phyloP scores from a whole-genome alignment of 78 protist genomes.

The Dictyostelium capitatum region DNA sequence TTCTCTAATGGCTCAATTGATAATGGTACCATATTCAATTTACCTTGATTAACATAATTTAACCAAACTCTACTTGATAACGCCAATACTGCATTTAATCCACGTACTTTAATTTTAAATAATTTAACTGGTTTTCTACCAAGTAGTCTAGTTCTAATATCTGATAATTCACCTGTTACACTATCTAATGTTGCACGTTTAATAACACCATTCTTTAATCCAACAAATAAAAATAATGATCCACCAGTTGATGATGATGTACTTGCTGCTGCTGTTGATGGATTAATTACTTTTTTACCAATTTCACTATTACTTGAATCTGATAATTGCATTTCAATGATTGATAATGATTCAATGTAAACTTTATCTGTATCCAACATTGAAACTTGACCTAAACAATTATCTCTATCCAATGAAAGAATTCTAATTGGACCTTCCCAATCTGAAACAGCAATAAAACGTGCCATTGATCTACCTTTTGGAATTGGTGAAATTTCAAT shows the following conservation, averaged over 20 bases:
- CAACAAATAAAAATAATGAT: constrained; percentile 88
- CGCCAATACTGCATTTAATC: constrained; percentile 91
- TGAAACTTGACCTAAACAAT: constrained; percentile 85
- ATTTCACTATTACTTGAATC: not conserved
- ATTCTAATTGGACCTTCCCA: constrained; percentile 91
- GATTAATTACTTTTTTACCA: not conserved
- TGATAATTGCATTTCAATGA: constrained; percentile 28
- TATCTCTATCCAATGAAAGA: constrained; percentile 92
- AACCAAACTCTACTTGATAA: constrained; percentile 95
- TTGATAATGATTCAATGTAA: constrained; percentile 17
- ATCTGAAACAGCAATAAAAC: constrained; percentile 89
- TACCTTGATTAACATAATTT: constrained; percentile 77
- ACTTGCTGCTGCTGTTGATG: constrained; percentile 23
- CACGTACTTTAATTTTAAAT: constrained; percentile 64
- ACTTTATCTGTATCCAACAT: constrained; percentile 64
- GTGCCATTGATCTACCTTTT: constrained; percentile 79
- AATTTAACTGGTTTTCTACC: constrained; percentile 93
- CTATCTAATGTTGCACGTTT: constrained; percentile 92
- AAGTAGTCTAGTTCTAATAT: constrained; percentile 83
- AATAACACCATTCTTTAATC: constrained; percentile 96
- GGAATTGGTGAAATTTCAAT: constrained; percentile 93
- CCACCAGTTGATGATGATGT: not conserved
- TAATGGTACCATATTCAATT: constrained; percentile 87
- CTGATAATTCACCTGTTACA: constrained; percentile 92
- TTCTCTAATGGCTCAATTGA: constrained; percentile 86